These are phyloP conservation scores for Boletellus emodensis DNA, from an alignment of 768 basidiomycete species.

Conservation along the genomic window DNA sequence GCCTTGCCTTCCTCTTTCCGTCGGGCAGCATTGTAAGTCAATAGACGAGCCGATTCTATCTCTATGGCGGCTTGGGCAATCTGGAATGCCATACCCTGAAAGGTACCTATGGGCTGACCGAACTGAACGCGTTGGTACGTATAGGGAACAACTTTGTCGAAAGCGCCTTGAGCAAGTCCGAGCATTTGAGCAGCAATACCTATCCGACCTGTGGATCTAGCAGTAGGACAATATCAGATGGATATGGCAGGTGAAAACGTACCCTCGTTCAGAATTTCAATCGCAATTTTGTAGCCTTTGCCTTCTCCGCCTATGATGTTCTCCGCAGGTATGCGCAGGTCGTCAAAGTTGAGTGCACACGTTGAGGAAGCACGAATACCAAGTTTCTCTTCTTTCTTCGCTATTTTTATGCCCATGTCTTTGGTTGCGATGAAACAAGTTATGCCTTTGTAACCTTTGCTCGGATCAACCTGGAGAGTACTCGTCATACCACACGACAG, in stretches of 20 bases:
- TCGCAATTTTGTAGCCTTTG: conserved; percentile 94
- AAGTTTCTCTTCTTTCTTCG: conserved; percentile 98
- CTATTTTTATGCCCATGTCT: conserved; percentile 95
- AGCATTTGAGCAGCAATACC: conserved; percentile 99
- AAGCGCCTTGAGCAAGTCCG: conserved; percentile 95
- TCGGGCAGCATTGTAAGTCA: conserved; percentile 96
- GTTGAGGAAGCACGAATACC: conserved; percentile 96
- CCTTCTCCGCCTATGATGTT: conserved; percentile 92
- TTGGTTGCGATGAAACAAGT: conserved; percentile 96
- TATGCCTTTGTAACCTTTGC: conserved; percentile 97
- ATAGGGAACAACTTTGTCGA: conserved; percentile 92
- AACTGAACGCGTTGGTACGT: conserved; percentile 94
- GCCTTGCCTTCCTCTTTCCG: conserved; percentile 84
- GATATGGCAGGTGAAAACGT: neutral
- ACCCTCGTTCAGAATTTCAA: conserved; percentile 95
- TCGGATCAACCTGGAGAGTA: conserved; percentile 62
- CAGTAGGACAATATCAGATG: neutral
- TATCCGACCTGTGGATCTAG: conserved; percentile 59
- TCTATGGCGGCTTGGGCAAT: conserved; percentile 87
- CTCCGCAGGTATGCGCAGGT: conserved; percentile 77
- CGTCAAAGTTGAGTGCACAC: conserved; percentile 92
- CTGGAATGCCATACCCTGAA: conserved; percentile 96
- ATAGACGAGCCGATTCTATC: conserved; percentile 82
- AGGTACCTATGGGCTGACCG: conserved; percentile 87
- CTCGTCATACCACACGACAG: neutral